Evolutionary conservation across 129 eudicot genomes (phyloP), one percentile per base, ranked within the genome.

Genomic region (Erigeron canadensis): DNA sequence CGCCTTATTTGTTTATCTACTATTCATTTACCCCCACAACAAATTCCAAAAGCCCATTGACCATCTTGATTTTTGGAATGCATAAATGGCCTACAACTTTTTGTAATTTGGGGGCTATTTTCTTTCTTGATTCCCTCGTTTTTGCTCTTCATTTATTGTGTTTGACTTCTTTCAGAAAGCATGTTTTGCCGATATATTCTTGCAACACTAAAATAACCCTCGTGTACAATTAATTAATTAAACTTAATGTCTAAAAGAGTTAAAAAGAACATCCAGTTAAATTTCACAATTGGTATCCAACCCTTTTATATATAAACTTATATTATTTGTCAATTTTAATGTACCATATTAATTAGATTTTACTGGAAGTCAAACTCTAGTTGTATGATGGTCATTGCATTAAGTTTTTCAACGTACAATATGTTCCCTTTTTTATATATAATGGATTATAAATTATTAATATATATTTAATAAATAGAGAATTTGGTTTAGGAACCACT

Each of bases 21-120:
- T 69, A 50, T 69, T 77, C 57, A 10, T 69, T 77, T 77, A 77
- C 71, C 65, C 56, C 53, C n/a, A n/a, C n/a, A n/a, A n/a, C 76
- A 69, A 77, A 77, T 77, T 77, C 81, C 81, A 77, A 77, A 77
- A 77, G 71, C 40, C 16, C 56, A 77, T 69, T 77, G 81, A 77
- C 81, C 81, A 44, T 70, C 81, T 70, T 69, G 81, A 70, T 69
- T 62, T 77, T 77, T 77, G 81, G 71, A 62, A 77, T 70, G 47
- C 81, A 62, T 77, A 70, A 62, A 77, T 69, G 71, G 81, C 81
- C 80, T 61, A 77, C 76, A 23, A 69, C 69, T 65, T 77, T 77
- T 75, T 65, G 40, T 1, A 15, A 70, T 0, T 70, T 44, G 21
- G 40, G 74, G 66, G 51, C 17, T 10, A 41, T 55, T 55, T 66